phyloP scores from a whole-genome alignment of 2,329 filamentous ascomycete genomes.

The Geoglossum cookeanum region DNA sequence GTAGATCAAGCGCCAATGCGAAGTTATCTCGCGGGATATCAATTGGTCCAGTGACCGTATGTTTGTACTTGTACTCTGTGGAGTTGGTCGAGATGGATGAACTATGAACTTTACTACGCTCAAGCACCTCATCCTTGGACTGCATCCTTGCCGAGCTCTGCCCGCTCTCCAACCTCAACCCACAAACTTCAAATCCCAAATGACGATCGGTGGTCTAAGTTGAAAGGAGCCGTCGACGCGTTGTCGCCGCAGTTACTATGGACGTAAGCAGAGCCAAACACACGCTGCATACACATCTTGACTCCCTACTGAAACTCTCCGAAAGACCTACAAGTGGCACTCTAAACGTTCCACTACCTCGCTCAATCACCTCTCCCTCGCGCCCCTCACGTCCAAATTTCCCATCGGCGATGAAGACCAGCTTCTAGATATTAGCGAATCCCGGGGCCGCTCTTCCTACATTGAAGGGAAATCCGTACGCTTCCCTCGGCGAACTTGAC shows the following conservation, averaged over 20 bases:
- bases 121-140: too few species aligned
- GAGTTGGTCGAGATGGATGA: too few species aligned
- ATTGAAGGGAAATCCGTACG: conserved; percentile 10
- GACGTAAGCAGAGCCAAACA: neutral
- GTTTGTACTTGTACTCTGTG: too few species aligned
- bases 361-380: conserved; percentile 40
- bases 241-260: neutral
- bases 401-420: conserved; percentile 36
- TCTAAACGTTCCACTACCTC: conserved; percentile 33
- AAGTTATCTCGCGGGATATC: too few species aligned
- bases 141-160: neutral
- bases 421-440: conserved; percentile 12
- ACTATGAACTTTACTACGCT: too few species aligned
- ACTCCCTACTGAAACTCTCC: neutral
- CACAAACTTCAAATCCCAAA: neutral
- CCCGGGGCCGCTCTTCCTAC: conserved; percentile 17
- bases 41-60: too few species aligned
- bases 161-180: neutral
- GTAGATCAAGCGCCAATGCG: too few species aligned
- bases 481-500: conserved; percentile 13
- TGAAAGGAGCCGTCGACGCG: neutral
- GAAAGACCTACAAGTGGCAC: neutral
- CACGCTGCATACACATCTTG: neutral
- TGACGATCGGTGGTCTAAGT: neutral
- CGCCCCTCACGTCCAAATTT: conserved; percentile 42